These are phyloP conservation scores for Gastrodia elata DNA, from an alignment of 106 monocot species.

Conservation along the genomic window DNA sequence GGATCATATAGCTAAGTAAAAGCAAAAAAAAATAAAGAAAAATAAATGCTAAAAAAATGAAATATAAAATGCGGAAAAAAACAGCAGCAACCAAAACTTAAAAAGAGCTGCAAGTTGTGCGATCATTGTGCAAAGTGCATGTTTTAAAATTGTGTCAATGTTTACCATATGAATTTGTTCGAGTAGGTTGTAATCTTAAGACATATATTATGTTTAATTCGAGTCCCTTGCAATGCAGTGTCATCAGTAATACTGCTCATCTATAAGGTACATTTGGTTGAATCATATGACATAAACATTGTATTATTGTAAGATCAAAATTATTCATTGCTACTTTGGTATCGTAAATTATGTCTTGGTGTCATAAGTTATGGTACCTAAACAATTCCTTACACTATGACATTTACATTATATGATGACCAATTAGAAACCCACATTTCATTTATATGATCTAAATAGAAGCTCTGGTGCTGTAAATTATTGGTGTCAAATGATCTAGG, in stretches of 20 bases:
- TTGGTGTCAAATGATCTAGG: too few species aligned
- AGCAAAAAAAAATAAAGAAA: neutral
- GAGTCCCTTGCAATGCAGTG: neutral
- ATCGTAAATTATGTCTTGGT: too few species aligned
- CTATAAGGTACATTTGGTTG: neutral
- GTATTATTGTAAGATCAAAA: neutral
- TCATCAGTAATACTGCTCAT: neutral
- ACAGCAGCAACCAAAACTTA: neutral
- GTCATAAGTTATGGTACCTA: too few species aligned
- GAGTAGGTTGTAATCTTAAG: neutral
- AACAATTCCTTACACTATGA: too few species aligned
- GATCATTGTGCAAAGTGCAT: neutral
- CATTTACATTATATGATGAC: too few species aligned
- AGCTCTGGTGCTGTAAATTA: too few species aligned
- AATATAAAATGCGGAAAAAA: neutral
- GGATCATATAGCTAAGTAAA: neutral
- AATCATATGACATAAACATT: neutral
- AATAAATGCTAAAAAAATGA: too few species aligned
- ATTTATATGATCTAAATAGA: too few species aligned
- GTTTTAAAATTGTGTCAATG: neutral
- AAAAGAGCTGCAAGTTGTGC: neutral
- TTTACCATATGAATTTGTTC: neutral
- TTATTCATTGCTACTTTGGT: neutral
- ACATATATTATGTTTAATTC: neutral
- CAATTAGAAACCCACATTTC: too few species aligned